These are phyloP conservation scores for Penicillium glabrum DNA, from an alignment of 2,329 filamentous ascomycete species.

Conservation along the genomic window DNA sequence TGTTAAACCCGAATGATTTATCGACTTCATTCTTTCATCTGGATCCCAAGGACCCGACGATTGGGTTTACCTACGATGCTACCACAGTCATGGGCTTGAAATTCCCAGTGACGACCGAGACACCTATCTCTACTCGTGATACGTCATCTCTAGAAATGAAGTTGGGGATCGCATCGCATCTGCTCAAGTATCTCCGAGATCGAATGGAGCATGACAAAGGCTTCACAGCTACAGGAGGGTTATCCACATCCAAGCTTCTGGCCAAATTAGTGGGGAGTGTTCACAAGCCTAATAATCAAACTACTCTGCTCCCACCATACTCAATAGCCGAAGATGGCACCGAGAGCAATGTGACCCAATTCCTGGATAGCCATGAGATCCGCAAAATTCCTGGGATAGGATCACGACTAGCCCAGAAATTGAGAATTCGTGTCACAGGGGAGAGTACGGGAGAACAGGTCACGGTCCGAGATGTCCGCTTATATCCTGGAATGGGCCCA, in stretches of 20 bases:
- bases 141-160: conserved; percentile 51
- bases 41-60: conserved; percentile 68
- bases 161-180: conserved; percentile 75
- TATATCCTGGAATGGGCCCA: conserved; percentile 62
- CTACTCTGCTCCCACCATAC: conserved; percentile 71
- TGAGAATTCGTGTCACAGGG: conserved; percentile 62
- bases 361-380: conserved; percentile 74
- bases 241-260: conserved; percentile 83
- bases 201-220: conserved; percentile 73
- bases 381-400: conserved; percentile 84
- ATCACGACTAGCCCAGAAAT: conserved; percentile 69
- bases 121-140: conserved; percentile 17
- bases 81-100: conserved; percentile 64
- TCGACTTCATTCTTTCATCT: conserved; percentile 76
- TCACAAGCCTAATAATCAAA: conserved; percentile 87
- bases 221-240: conserved; percentile 83
- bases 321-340: conserved; percentile 26
- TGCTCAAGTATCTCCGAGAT: conserved; percentile 71
- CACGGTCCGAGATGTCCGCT: conserved; percentile 65
- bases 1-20: conserved; percentile 68
- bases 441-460: conserved; percentile 50
- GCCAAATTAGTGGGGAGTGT: conserved; percentile 80
- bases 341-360: conserved; percentile 58
- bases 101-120: conserved; percentile 43
- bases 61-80: conserved; percentile 80